Evolutionary conservation across 768 basidiomycete species (phyloP), one percentile per base, ranked within the genome.

Genomic region (Amanita exitialis): DNA sequence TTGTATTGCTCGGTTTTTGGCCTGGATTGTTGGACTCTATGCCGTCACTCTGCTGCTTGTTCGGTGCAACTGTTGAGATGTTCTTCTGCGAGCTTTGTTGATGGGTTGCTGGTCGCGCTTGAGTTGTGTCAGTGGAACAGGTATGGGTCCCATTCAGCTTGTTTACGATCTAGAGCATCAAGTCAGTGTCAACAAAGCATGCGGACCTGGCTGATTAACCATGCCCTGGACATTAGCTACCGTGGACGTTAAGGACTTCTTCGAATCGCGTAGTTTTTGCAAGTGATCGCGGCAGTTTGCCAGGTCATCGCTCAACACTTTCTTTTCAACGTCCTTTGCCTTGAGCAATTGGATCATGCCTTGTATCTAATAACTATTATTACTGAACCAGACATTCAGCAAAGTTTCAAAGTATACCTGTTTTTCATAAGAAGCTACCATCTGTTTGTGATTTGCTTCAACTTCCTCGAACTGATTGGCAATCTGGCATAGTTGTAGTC

Each of bases 191-290:
- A 20, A 20, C 16, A 13, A 20, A 21, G n/a, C 12, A 18, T 25
- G 9, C 23, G 52, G 30, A 47, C 46, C 21, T 30, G 36, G 42
- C 25, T 13, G 12, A 52, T 61, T 58, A 48, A 65, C 61, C 37
- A 62, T 61, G 30, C 50, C 57, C 38, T 62, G 62, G 20, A 69
- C 55, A 41, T 64, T 63, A 20, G 57, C 54, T 25, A 69, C 62
- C 41, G 64, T 66, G 12, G 54, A 41, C 30, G 60, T 52, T 20
- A 68, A 55, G 13, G 47, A 55, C 41, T 61, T 62, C 13, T 63
- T 62, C 32, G 51, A 62, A 15, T 62, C 63, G 50, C 65, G 64
- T 2, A 57, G 52, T 55, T 60, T 68, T 13, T 61, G 59, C 13
- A 68, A 58, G 43, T 57, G 64, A 35, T 60, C 62, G 15, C 58